Percentiles rank a stretch among this genome's conserved stretches.
phyloP scores from a whole-genome alignment of 1,284 basidiomycete species.

The Cutaneotrichosporon sp. region DNA sequence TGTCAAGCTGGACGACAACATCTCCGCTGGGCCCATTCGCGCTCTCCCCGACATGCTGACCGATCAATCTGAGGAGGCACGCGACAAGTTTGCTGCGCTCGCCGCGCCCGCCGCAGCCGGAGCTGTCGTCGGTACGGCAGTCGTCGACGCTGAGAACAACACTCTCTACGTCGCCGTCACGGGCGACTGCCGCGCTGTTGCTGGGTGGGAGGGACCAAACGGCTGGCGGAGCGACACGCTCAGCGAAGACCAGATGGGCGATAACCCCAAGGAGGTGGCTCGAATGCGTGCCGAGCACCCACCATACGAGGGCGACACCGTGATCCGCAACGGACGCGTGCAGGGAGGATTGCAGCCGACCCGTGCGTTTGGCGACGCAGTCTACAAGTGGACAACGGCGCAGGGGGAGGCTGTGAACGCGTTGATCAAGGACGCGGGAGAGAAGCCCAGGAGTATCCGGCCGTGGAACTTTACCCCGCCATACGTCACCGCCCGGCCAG shows the following conservation, averaged over 20 bases:
- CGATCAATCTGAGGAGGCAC: conserved; percentile 31
- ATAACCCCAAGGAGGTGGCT: conserved; percentile 73
- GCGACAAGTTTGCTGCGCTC: conserved; percentile 54
- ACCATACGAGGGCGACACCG: conserved; percentile 67
- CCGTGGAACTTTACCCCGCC: conserved; percentile 74
- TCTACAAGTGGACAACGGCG: conserved; percentile 71
- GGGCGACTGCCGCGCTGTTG: conserved; percentile 92
- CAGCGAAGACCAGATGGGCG: conserved; percentile 90
- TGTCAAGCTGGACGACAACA: conserved; percentile 53
- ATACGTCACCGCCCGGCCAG: conserved; percentile 87
- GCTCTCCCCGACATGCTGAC: conserved; percentile 49
- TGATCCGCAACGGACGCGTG: conserved; percentile 79
- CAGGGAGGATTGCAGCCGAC: conserved; percentile 92
- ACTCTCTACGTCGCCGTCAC: conserved; percentile 86
- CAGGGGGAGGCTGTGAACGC: conserved; percentile 68
- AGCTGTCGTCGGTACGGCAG: conserved; percentile 78
- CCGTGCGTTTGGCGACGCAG: conserved; percentile 81
- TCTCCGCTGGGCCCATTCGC: conserved; percentile 51
- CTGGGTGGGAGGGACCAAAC: conserved; percentile 69
- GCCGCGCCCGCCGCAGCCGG: conserved; percentile 76
- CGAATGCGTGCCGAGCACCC: conserved; percentile 87
- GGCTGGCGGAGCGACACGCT: conserved; percentile 73
- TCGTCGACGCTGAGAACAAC: conserved; percentile 74
- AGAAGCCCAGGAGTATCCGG: conserved; percentile 59
- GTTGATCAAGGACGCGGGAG: conserved; percentile 61